Base-by-base conservation (phyloP, 2,329 filamentous ascomycete genomes). In the Pyrenochaeta sp. region DNA sequence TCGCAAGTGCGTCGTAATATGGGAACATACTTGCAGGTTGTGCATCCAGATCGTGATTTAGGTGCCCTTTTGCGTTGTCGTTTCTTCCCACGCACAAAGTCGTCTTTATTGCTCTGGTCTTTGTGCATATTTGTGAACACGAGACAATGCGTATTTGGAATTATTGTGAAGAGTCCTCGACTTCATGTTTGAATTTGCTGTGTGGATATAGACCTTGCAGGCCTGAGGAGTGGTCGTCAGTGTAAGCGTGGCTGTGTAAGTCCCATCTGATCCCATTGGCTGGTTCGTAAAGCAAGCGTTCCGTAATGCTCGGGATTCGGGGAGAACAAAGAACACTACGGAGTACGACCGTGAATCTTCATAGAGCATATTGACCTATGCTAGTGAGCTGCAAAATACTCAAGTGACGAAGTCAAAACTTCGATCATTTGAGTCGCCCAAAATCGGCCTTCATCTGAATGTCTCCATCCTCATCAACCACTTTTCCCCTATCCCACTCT, bases 401-500 rank as follows among this genome's bases (percentile, higher is more conserved):
- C 17, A 18, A 30, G 6, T 41, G 27, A 4, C 11, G 8, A 17
- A 24, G 18, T 7, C 15, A 32, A 8, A 8, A 23, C 13, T 6
- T 18, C 21, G 18, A 24, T 27, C 19, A 68, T 22, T 45, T 69
- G 27, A 70, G 42, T 21, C 66, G 51, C n/a, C 61, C 66, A 80
- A 80, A 84, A 11, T 74, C 67, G 21, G 79, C 73, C 48, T 74
- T 75, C 17, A 81, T 60, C 31, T 76, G 73, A 30, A 84, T 73
- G 55, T 76, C 69, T 2, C 81, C 83, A 59, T 83, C 76, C 7
- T 77, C 76, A 53, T 80, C 76, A 29, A 84, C 63, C 17, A 81
- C 76, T 61, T 87, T 87, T 2, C 85, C 85, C 32, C 79, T 73
- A 74, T 87, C 85, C 84, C 84, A 88, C 60, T 86, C 85, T 44